Conservation (phyloP, 106 monocot species). For the Dioscorea dumetorum region DNA sequence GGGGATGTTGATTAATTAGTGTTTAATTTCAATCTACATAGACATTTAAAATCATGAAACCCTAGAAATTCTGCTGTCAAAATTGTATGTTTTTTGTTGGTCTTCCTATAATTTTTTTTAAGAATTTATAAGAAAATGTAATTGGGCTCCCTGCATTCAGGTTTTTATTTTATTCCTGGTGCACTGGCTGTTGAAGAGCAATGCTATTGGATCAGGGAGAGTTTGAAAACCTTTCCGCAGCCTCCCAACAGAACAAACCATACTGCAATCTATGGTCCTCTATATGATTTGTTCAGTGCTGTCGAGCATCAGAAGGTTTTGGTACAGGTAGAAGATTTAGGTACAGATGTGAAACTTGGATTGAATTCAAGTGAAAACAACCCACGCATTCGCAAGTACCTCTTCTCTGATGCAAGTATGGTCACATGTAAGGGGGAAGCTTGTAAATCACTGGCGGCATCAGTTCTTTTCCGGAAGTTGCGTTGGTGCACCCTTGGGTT, state of each 20-base stretch:
- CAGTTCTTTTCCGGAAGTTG: slow-evolving; percentile 58
- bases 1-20: neutral
- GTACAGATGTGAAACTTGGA: slow-evolving; percentile 8
- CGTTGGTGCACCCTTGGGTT: slow-evolving; percentile 92
- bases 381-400: slow-evolving; percentile 18
- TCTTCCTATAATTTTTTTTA: neutral
- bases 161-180: slow-evolving; percentile 92
- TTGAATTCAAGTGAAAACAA: slow-evolving; percentile 16
- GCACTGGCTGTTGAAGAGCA: slow-evolving; percentile 74
- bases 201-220: slow-evolving; percentile 68
- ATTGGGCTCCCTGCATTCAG: slow-evolving; percentile 16
- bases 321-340: slow-evolving; percentile 16
- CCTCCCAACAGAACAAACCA: slow-evolving; percentile 95
- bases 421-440: neutral
- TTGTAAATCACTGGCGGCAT: slow-evolving; percentile 43
- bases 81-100: neutral
- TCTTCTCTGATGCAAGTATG: slow-evolving; percentile 31
- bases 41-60: neutral
- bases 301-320: slow-evolving; percentile 47
- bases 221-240: slow-evolving; percentile 70
- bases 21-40: neutral
- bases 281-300: slow-evolving; percentile 53
- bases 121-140: too few species aligned
- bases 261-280: slow-evolving; percentile 60
- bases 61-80: neutral